Evolutionary conservation across 179 eudicot species (phyloP), one percentile per base, ranked within the genome.

Genomic region (Spinacia oleracea): DNA sequence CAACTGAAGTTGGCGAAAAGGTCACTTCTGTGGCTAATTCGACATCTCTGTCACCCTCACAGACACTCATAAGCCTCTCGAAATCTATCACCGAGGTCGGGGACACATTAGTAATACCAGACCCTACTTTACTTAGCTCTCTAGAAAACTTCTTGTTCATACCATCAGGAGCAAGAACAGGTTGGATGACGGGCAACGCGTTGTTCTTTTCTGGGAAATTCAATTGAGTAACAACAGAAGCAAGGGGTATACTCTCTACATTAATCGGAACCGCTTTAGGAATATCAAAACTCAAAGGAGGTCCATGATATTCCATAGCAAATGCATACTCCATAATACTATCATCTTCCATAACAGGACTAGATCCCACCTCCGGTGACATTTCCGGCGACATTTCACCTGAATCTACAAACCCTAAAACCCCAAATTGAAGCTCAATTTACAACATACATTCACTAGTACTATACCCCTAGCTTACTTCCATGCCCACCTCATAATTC

Each of bases 281-380:
- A 73, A 96, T 87, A 56, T 86, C 89, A 32, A 68, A 85, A 23
- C 86, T 75, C 45, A 96, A 83, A 62, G 99, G 98, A 29, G 99
- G 97, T 27, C 99, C 99, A 80, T 88, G 72, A 73, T 96, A 96
- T 86, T 94, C 98, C 87, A 90, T 70, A 5, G 99, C 99, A 81
- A 92, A 86, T 9, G 93, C 87, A 79, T 85, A 93, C 75, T 91
- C 89, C n/a, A 78, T 84, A 62, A 78, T 83, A 66, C 82, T 84
- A 70, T 83, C 92, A 40, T 79, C 91, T 38, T 34, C 81, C 68
- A 77, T 72, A 77, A 68, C 78, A 66, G 78, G 73, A 38, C 74
- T 69, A 55, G 42, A 67, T 27, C 71, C 83, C 84, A 72, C 74
- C 46, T 77, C 77, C 16, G 82, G 80, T 31, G 77, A 83, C 89